A percentile compares a stretch with the other conserved stretches of the same genome.
Conservation (phyloP, 768 basidiomycete species). For the Lactifluus piperatus region DNA sequence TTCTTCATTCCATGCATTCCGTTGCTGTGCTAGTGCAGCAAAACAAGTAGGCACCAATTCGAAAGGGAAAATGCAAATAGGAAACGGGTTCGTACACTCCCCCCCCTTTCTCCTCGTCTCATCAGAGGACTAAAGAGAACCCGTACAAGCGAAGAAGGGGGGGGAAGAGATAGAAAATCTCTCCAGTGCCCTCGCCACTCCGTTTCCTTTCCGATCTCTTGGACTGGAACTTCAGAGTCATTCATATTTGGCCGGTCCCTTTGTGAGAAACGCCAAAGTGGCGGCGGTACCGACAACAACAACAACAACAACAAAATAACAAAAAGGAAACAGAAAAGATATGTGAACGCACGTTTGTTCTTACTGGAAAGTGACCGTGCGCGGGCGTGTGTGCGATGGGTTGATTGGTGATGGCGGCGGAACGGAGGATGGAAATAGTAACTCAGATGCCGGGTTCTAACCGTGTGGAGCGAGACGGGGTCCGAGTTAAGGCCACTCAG, state of each 20-base stretch:
- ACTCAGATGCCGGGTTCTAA: constrained; percentile 1
- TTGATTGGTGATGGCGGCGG: background rate
- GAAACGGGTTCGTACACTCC: no score
- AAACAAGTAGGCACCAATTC: background rate
- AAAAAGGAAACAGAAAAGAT: background rate
- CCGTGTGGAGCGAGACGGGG: background rate
- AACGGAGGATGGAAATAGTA: background rate
- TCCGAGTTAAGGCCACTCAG: background rate
- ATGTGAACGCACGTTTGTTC: background rate
- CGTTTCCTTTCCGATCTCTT: background rate
- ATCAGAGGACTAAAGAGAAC: background rate
- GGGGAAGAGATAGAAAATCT: background rate
- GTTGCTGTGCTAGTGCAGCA: background rate
- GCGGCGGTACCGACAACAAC: no score
- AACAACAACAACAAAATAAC: background rate
- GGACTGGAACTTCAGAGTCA: background rate
- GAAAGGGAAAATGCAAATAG: no score
- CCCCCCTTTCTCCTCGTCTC: background rate
- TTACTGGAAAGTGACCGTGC: background rate
- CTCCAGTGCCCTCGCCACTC: background rate
- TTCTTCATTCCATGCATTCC: background rate
- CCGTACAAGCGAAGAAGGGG: background rate
- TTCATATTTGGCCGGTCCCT: no score
- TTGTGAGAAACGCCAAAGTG: background rate
- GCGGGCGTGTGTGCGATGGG: background rate